phyloP scores from a whole-genome alignment of 2,329 filamentous ascomycete species.

The Penicillium crustosum region DNA sequence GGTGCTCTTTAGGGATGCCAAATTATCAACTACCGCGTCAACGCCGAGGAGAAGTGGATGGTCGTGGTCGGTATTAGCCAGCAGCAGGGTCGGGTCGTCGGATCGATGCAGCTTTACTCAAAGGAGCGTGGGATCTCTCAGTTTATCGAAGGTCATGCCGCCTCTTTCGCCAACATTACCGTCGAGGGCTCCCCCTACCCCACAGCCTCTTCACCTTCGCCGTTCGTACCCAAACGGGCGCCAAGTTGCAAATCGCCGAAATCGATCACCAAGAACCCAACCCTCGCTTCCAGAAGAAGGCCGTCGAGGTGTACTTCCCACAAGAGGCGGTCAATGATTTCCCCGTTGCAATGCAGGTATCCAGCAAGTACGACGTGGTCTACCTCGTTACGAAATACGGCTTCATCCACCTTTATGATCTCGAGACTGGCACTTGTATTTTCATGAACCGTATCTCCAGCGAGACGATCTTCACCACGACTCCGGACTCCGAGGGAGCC shows the following conservation, averaged over 20 bases:
- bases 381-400: conserved; percentile 99
- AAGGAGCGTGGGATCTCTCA: conserved; percentile 96
- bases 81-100: conserved; percentile 88
- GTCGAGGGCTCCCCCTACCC: conserved; percentile 84
- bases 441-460: conserved; percentile 99
- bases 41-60: conserved; percentile 96
- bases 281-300: conserved; percentile 88
- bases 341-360: conserved; percentile 96
- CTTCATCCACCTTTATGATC: conserved; percentile 97
- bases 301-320: conserved; percentile 96
- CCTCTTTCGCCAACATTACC: conserved; percentile 85
- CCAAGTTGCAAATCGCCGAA: conserved; percentile 96
- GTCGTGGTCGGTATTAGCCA: conserved; percentile 94
- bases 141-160: conserved; percentile 94
- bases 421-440: conserved; percentile 91
- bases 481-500: conserved; percentile 75
- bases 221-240: conserved; percentile 82
- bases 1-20: conserved; percentile 71
- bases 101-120: conserved; percentile 96
- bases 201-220: conserved; percentile 97
- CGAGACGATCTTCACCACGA: conserved; percentile 97
- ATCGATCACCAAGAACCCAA: conserved; percentile 91
- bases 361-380: conserved; percentile 92
- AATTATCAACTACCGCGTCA: conserved; percentile 99
- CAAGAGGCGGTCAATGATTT: conserved; percentile 95